Evolutionary conservation across 345 rosid species (phyloP), one percentile per base, ranked within the genome.

Genomic region (Dovyalis caffra): DNA sequence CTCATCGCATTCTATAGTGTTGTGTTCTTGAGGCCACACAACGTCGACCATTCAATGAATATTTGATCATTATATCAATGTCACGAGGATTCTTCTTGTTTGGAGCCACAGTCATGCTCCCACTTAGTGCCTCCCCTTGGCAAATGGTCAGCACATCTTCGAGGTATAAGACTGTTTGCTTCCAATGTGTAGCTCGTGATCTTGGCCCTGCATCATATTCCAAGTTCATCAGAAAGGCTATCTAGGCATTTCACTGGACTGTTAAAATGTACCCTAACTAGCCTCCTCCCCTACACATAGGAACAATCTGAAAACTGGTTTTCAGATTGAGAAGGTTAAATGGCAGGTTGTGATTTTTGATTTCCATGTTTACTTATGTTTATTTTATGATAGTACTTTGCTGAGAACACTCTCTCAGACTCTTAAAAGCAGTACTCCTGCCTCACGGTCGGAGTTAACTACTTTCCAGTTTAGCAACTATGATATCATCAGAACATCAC

Each of bases 51-150:
- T 81, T 77, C 87, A 90, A 69, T 40, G 97, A 82, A 80, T 90
- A 95, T 66, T 84, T 88, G 67, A 95, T 85, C 84, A 78, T 87
- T 76, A 92, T 95, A 81, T 95, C 98, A 23, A 91, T 77, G 56
- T 93, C 99, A 66, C 98, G 92, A 9, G 97, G 98, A 84, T 95
- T 93, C 85, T 87, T 93, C 85, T 88, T 89, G 90, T 93, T 93
- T 69, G 83, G 90, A 26, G 97, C 86, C 74, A 93, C 95, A 1
- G 98, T 87, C 97, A 96, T 86, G 88, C 88, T 90, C 71, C 99
- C 99, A 34, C 68, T 80, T 45, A 96, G 62, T 18, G 92, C 83
- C 86, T 96, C 99, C 34, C 97, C 98, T 79, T 96, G 91, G 34
- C 99, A 92, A 37, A 93, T 85, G 32, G 97, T 93, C n/a, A 96